Base-by-base conservation (phyloP, 352 stramenopile species). In the Globisporangium nagaii region DNA sequence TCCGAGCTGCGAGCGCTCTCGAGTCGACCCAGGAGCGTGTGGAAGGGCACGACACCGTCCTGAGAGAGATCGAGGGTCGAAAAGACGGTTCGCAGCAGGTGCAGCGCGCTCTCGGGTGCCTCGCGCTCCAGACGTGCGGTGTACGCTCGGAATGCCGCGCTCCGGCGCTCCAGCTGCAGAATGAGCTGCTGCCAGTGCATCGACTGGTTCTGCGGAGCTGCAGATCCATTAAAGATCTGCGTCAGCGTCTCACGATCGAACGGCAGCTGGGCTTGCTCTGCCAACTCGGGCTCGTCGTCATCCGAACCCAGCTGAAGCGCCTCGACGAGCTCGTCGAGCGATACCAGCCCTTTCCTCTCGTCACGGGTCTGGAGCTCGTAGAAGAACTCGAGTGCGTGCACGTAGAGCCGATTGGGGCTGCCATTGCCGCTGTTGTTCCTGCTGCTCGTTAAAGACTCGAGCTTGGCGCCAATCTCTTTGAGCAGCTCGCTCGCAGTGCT, bases 121-220 rank as follows among this genome's bases (percentile, higher is more conserved):
- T 42, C n/a, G 2, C 34, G 53, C 30, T 79, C 74, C 1, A 71
- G 48, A 0, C 68, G 53, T 1, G 47, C 57, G 15, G 82, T 17
- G 41, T 80, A 73, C 4, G 68, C 53, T 35, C 74, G 65, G 17
- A 85, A 66, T 13, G 66, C 17, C 27, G 66, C 27, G 30, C 63
- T 82, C 1, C 60, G 27, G 0, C 40, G 56, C 52, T 86, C 78
- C 19, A 88, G 56, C 27, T 60, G 60, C 10, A 82, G 46, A 3
- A 88, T 25, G n/a, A 88, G 37, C 31, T 84, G 65, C 58, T 88
- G 78, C 78, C 78, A 88, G 37, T 88, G 78, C 5, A 85, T 19
- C 19, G 53, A 60, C 24, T 66, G n/a, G n/a, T n/a, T n/a, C n/a
- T n/a, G 65, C 34, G 60, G 43, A 2, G 58, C 43, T 19, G 54